Base-by-base conservation (phyloP, 2,329 filamentous ascomycete genomes). In the Cryphonectria nitschkei region DNA sequence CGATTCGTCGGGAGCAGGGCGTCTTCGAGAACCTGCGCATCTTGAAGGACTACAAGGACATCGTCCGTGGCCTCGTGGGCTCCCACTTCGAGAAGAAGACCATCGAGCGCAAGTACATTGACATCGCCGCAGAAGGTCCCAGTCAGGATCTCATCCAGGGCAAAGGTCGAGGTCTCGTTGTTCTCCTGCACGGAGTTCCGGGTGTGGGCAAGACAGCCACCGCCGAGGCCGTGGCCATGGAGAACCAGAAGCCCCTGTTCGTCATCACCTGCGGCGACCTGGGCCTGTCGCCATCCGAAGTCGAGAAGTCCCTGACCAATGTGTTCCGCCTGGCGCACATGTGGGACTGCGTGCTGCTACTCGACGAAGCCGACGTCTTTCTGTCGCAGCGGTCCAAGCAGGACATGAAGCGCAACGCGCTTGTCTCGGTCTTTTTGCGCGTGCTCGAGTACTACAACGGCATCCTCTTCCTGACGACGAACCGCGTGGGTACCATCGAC, bases 331-430 rank as follows among this genome's bases (percentile, higher is more conserved):
- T 79, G 7, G 79, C 77, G 0, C 68, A 72, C 6, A 72, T 68
- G 3, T 84, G 82, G 83, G 79, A 82, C 62, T 81, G 79, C 22
- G 79, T 84, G 0, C 72, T 84, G 0, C 75, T 83, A 2, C 73
- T 83, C 1, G 81, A 81, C 8, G 80, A 83, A 65, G 80, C 80
- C 0, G 83, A 84, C 26, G 80, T 83, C n/a, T 84, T 84, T 75
- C 79, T 84, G n/a, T 73, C 75, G 11, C 71, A 74, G 67, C 68
- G 79, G 5, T 70, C 70, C 3, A 65, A 64, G 5, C 67, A 70
- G 9, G 74, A 79, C 52, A 61, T 77, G 11, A 70, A 70, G 75
- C 81, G 77, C 74, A 82, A 72, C 76, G 80, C 65, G 70, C 74
- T 72, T 67, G 80, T n/a, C 73, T 81, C 73, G 75, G 80, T 71